Percentiles rank a stretch among this genome's conserved stretches.
phyloP scores from a whole-genome alignment of 2,329 filamentous ascomycete species.

The Trichoderma gracile region DNA sequence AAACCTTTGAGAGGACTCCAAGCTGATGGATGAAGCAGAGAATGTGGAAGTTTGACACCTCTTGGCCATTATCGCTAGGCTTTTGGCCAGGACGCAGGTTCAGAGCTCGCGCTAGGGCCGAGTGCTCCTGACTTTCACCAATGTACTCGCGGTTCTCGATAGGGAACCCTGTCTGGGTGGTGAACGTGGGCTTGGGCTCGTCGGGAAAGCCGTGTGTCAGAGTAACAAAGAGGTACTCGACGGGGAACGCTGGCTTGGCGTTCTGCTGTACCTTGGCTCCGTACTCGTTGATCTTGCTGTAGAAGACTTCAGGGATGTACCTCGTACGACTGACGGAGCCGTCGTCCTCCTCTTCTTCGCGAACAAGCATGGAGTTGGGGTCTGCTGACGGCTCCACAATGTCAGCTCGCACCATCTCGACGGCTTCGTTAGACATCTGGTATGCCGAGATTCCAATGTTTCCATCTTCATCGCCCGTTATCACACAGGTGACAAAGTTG shows the following conservation, averaged over 20 bases:
- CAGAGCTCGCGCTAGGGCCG: conserved; percentile 67
- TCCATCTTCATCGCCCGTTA: conserved; percentile 88
- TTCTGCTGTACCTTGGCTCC: conserved; percentile 96
- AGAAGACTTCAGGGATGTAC: conserved; percentile 98
- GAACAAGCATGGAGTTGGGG: conserved; percentile 90
- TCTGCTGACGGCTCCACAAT: conserved; percentile 95
- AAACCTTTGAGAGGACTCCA: conserved; percentile 81
- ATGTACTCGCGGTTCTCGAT: conserved; percentile 89
- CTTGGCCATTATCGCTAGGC: conserved; percentile 60
- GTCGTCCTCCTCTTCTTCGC: conserved; percentile 85
- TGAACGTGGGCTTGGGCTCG: conserved; percentile 74
- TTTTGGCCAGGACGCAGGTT: conserved; percentile 62
- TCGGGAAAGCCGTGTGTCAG: conserved; percentile 95
- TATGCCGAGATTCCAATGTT: conserved; percentile 89
- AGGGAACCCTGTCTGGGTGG: conserved; percentile 69
- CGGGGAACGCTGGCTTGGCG: conserved; percentile 92
- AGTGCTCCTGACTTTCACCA: conserved; percentile 80
- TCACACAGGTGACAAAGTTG: conserved; percentile 93
- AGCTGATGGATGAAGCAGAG: conserved; percentile 83
- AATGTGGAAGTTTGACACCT: conserved; percentile 90
- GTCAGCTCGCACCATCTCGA: conserved; percentile 95
- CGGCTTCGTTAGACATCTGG: conserved; percentile 90
- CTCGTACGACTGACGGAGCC: conserved; percentile 66
- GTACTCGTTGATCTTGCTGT: conserved; percentile 92
- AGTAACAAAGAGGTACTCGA: conserved; percentile 94